These are phyloP conservation scores for Ogataea salicorniae DNA, from an alignment of 805 yeast species.

Conservation along the genomic window DNA sequence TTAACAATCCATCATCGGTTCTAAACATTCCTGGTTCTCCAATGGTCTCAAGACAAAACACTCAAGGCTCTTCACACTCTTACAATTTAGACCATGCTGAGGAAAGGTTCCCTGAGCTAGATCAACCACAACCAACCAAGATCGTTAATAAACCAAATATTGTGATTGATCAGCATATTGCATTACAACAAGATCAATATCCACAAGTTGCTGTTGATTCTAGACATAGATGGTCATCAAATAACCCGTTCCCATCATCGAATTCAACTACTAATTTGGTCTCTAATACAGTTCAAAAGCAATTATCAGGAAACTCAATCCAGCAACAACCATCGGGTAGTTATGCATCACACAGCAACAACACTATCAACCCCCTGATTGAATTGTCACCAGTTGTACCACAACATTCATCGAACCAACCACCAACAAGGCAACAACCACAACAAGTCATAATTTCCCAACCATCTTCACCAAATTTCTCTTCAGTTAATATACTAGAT, in stretches of 20 bases:
- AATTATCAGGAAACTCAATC: background rate
- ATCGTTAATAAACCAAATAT: slow-evolving; percentile 6
- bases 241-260: slow-evolving; percentile 25
- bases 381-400: slow-evolving; percentile 8
- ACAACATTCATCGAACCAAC: background rate
- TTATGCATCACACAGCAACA: background rate
- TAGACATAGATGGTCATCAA: slow-evolving; percentile 16
- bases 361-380: slow-evolving; percentile 4
- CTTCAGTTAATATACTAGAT: too few species aligned
- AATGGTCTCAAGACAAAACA: slow-evolving; percentile 3
- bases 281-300: background rate
- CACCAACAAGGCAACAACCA: background rate
- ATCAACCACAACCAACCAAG: slow-evolving; percentile 5
- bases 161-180: slow-evolving; percentile 5
- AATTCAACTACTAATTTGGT: background rate
- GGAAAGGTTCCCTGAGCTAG: slow-evolving; percentile 39
- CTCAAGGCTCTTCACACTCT: slow-evolving; percentile 2
- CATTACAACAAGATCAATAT: slow-evolving; percentile 1
- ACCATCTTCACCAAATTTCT: background rate
- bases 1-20: background rate
- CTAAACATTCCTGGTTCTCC: slow-evolving; percentile 19
- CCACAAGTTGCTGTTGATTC: background rate
- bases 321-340: background rate
- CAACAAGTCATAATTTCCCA: background rate
- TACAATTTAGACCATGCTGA: slow-evolving; percentile 37